Evolutionary conservation across 164 flowering plant genomes (phyloP), one percentile per base, ranked within the genome.

Genomic region (Dillenia turbinata): DNA sequence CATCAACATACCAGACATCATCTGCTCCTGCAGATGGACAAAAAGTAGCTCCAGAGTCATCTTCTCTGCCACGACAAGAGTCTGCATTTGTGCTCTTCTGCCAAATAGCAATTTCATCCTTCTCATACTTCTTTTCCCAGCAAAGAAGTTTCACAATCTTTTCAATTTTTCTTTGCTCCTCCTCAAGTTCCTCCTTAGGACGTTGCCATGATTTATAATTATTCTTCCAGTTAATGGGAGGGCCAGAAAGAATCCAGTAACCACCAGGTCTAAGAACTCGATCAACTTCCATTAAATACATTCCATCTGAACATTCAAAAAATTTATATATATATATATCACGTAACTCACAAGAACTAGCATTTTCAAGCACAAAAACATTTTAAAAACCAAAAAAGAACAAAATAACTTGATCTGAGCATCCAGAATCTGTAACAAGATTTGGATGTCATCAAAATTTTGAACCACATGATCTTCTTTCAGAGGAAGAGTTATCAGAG

Each of bases 221-320:
- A 60, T 26, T 71, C 77, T 72, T 85, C 96, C 96, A 91, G 74
- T 89, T 83, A 71, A 91, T 89, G 12, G 96, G 97, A 69, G 97
- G 96, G 53, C 97, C 96, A 0, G 93, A 85, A 63, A 91, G 92
- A 17, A 91, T 81, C 97, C 97, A 91, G 60, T 87, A 91, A 12
- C 96, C 97, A 63, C 97, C 96, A 44, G 96, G 93, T 76, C 96
- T 83, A 60, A 90, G 88, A 51, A 90, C 97, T 57, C 95, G 80
- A 63, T 90, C 97, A 66, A 91, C 96, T 77, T 91, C 97, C 84
- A 79, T 91, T 85, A 91, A 71, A 73, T 87, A 91, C 60, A 70
- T 77, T 64, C 96, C 97, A 79, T 82, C 97, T 91, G 77, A 63
- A 67, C 40, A n/a, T 10, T 26, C 14, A 12, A n/a, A 49, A 1